Conservation (phyloP, 2,329 filamentous ascomycete genomes). For the Amauroascus verrucosus region DNA sequence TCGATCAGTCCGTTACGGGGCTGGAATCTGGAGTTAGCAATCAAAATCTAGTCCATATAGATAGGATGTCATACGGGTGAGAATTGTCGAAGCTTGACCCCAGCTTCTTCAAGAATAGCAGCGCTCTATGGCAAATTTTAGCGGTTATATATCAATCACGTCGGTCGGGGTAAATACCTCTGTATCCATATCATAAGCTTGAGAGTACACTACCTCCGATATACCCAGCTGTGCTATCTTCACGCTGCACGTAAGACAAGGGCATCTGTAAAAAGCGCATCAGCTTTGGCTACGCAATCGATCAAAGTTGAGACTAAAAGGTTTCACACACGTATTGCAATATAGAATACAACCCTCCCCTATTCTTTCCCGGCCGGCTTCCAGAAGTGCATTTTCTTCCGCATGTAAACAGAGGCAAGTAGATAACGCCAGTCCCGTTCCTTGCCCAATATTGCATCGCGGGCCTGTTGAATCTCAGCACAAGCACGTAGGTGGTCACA, state of each 20-base stretch:
- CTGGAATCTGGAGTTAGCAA: conserved; percentile 29
- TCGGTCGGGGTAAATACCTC: conserved; percentile 36
- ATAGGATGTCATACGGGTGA: conserved; percentile 53
- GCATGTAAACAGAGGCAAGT: conserved; percentile 96
- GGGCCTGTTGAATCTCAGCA: conserved; percentile 32
- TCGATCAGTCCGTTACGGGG: conserved; percentile 56
- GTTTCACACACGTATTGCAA: conserved; percentile 59
- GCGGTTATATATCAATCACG: conserved; percentile 16
- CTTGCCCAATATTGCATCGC: conserved; percentile 68
- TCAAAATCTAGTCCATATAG: conserved; percentile 4
- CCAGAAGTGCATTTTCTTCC: conserved; percentile 91
- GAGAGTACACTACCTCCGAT: conserved; percentile 85
- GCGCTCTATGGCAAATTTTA: conserved; percentile 46
- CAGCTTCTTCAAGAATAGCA: conserved; percentile 69
- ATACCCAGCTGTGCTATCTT: conserved; percentile 98
- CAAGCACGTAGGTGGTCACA: not conserved
- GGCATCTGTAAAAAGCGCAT: conserved; percentile 48
- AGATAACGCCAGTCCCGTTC: conserved; percentile 60
- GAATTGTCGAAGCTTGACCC: conserved; percentile 78
- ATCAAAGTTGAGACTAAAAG: not conserved
- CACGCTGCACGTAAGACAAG: conserved; percentile 93
- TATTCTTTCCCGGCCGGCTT: conserved; percentile 85
- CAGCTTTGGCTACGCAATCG: too few species aligned
- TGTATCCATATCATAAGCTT: conserved; percentile 88
- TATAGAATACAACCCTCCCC: conserved; percentile 74